phyloP scores from a whole-genome alignment of 208 protist genomes.

The Vickermania ingenoplastis region DNA sequence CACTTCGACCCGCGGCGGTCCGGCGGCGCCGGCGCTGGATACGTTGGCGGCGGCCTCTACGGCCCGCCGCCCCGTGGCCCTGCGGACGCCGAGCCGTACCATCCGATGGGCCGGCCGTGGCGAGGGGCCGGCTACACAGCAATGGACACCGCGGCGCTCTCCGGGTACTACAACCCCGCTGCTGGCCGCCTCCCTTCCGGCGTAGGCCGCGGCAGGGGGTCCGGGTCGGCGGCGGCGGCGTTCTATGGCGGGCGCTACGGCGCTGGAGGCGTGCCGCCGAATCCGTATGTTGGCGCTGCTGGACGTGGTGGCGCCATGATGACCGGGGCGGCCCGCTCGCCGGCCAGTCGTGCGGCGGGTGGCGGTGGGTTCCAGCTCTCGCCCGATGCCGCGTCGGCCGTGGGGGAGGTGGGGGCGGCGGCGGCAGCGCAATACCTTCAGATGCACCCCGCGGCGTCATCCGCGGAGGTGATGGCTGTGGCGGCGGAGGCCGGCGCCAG shows the following conservation, averaged over 20 bases:
- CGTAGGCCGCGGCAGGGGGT: too few relatives aligned
- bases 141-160: too few relatives aligned
- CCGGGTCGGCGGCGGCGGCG: too few relatives aligned
- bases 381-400: background rate
- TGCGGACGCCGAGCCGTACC: too few relatives aligned
- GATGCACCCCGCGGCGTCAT: background rate
- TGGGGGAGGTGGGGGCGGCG: background rate
- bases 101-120: too few relatives aligned
- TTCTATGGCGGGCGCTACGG: too few relatives aligned
- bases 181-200: too few relatives aligned
- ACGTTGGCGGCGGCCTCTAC: too few relatives aligned
- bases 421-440: background rate
- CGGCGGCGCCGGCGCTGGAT: background rate
- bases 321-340: too few relatives aligned
- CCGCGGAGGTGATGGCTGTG: constrained; percentile 4
- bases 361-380: background rate
- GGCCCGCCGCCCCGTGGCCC: background rate
- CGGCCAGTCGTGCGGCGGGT: background rate
- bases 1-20: background rate
- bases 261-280: background rate
- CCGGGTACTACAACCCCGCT: too few relatives aligned
- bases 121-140: too few relatives aligned
- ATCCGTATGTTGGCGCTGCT: background rate
- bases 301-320: too few relatives aligned
- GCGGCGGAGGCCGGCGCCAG: background rate